Conservation (phyloP, 1,284 basidiomycete genomes). For the Meira nashicola region DNA sequence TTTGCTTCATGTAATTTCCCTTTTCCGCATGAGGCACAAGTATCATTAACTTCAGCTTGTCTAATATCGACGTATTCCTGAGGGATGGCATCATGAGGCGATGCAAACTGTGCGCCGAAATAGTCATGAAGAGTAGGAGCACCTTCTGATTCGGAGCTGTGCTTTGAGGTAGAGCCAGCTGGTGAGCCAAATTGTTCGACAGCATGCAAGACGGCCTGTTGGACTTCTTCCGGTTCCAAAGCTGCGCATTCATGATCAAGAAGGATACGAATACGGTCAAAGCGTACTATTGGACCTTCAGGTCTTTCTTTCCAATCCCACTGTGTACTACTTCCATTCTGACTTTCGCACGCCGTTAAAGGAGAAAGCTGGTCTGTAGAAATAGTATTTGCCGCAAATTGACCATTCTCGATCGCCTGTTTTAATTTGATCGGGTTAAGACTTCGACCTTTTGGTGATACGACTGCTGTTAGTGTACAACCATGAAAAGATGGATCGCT, state of each 20-base stretch:
- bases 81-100: background rate
- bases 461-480: constrained; percentile 29
- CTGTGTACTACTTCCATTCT: no score
- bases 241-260: constrained; percentile 30
- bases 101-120: background rate
- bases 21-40: constrained; percentile 25
- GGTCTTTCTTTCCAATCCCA: constrained; percentile 45
- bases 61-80: constrained; percentile 25
- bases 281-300: constrained; percentile 36
- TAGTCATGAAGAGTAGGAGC: constrained; percentile 1
- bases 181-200: constrained; percentile 1
- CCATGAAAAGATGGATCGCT: constrained; percentile 17
- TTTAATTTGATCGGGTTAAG: constrained; percentile 39
- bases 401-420: background rate
- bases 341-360: background rate
- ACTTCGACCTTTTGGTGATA: constrained; percentile 20
- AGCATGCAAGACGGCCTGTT: constrained; percentile 20
- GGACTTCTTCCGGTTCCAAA: constrained; percentile 30
- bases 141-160: background rate
- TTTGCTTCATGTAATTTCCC: constrained; percentile 25
- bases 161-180: background rate
- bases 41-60: constrained; percentile 29
- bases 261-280: constrained; percentile 22
- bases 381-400: background rate
- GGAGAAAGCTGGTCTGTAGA: no score